Base-by-base conservation (phyloP, 768 basidiomycete species). In the Daedaleopsis sinensis region DNA sequence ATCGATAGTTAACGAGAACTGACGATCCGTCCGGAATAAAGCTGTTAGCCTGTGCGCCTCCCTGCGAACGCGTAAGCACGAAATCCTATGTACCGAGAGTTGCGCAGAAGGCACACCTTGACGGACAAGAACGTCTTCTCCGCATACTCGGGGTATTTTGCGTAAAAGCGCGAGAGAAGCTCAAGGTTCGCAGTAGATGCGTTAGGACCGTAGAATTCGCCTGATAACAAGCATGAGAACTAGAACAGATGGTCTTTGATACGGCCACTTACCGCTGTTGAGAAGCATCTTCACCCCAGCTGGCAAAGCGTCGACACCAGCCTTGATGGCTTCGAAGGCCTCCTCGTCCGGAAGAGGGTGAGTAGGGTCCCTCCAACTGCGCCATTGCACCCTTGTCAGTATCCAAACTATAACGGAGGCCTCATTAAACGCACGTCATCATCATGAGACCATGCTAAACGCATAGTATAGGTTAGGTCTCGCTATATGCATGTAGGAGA, bases 321-420 rank as follows among this genome's bases (percentile, higher is more conserved):
- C 80, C 68, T 83, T 84, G 74, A 90, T 87, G 1, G 84, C 76
- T 21, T 80, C 83, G 62, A 90, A 88, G 10, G 82, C 82, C 37
- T 84, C 78, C 55, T 85, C 85, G 58, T 90, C 87, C 1, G 83
- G 73, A 37, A 80, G 72, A 11, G 78, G 63, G 39, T 19, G 76
- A 18, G 67, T 72, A 12, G 55, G 55, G 66, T 80, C 85, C 80
- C 83, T n/a, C 58, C 55, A 55, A 24, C 47, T 32, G 48, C 10
- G 18, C 32, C 36, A 51, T 21, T 36, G 12, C 4, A 23, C 23
- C 19, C 11, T 19, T 18, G 13, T 9, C 10, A 24, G 47, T 10
- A 13, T 24, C 13, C 5, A 8, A n/a, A 10, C 10, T 19, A 18
- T 46, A 19, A 4, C 16, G 21, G 21, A 32, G 27, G 27, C 27